Percentiles rank a stretch among this genome's conserved stretches.
phyloP scores from a whole-genome alignment of 352 stramenopile genomes.

The Globisporangium carolinianum region DNA sequence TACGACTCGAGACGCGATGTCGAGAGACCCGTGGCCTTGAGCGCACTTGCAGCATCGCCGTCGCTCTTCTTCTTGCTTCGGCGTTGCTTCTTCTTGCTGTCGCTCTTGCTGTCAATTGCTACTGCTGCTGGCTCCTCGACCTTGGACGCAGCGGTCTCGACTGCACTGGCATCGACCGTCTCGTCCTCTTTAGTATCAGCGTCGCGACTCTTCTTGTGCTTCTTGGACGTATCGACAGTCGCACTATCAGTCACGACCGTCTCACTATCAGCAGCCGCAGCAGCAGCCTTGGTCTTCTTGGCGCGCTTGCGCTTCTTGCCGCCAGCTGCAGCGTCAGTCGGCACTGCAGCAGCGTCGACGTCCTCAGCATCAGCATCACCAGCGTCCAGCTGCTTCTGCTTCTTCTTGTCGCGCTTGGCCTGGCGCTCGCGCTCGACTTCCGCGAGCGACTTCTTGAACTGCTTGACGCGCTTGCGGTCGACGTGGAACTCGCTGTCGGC shows the following conservation, averaged over 20 bases:
- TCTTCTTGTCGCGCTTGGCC: conserved; percentile 17
- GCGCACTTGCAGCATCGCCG: conserved; percentile 17
- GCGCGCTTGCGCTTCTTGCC: conserved; percentile 67
- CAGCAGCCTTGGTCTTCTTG: conserved; percentile 44
- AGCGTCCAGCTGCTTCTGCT: conserved; percentile 3
- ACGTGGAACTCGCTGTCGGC: conserved; percentile 74
- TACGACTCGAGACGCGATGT: conserved; percentile 80
- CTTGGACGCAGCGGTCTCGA: too few species aligned
- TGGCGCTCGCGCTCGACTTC: conserved; percentile 31
- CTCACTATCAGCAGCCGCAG: not conserved
- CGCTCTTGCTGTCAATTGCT: not conserved
- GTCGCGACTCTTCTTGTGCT: too few species aligned
- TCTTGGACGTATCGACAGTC: too few species aligned
- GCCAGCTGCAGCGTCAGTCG: conserved; percentile 15
- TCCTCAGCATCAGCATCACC: conserved; percentile 34
- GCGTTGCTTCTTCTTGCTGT: conserved; percentile 42
- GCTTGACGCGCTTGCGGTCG: conserved; percentile 66
- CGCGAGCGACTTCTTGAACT: conserved; percentile 59
- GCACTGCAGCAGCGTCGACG: not conserved
- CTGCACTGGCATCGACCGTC: not conserved
- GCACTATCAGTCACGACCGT: too few species aligned
- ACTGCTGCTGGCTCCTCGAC: too few species aligned
- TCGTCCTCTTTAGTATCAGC: not conserved
- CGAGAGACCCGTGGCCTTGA: conserved; percentile 50
- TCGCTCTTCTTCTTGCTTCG: conserved; percentile 51